Evolutionary conservation across 176 grass and related monocot species (phyloP).

Genomic region (Zea luxurians): DNA sequence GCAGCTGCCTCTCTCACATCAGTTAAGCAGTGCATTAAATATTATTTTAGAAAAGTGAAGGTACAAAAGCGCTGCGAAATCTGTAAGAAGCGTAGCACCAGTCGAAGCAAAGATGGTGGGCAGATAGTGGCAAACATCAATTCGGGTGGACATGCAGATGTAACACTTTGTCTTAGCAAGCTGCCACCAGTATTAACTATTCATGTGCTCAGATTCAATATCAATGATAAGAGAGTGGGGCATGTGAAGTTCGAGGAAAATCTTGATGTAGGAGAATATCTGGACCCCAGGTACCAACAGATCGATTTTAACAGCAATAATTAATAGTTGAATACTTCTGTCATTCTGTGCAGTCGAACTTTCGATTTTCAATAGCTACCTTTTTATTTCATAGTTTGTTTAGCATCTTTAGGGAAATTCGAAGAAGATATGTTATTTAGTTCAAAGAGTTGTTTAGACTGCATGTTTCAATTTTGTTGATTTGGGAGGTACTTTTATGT

Average conservation of each 20-base stretch:
- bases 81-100: slow-evolving; percentile 4
- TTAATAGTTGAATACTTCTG: not conserved
- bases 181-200: not conserved
- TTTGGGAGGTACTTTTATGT: not conserved
- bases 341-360: not conserved
- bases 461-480: no score
- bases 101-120: slow-evolving; percentile 22
- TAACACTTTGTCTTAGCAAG: not conserved
- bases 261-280: slow-evolving; percentile 56
- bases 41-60: not conserved
- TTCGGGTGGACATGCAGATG: no score
- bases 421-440: not conserved
- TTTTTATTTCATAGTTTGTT: slow-evolving; percentile 21
- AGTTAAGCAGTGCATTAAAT: slow-evolving; percentile 22
- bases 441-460: not conserved
- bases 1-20: slow-evolving; percentile 24
- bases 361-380: not conserved
- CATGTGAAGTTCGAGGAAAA: slow-evolving; percentile 71
- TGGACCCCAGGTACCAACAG: slow-evolving; percentile 59
- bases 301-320: not conserved
- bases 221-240: slow-evolving; percentile 5
- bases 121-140: slow-evolving; percentile 2
- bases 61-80: slow-evolving; percentile 16
- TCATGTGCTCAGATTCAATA: slow-evolving; percentile 37
- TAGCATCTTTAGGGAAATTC: slow-evolving; percentile 1